Base-by-base conservation (phyloP, 805 yeast species). In the Kluyveromyces nonfermentans region DNA sequence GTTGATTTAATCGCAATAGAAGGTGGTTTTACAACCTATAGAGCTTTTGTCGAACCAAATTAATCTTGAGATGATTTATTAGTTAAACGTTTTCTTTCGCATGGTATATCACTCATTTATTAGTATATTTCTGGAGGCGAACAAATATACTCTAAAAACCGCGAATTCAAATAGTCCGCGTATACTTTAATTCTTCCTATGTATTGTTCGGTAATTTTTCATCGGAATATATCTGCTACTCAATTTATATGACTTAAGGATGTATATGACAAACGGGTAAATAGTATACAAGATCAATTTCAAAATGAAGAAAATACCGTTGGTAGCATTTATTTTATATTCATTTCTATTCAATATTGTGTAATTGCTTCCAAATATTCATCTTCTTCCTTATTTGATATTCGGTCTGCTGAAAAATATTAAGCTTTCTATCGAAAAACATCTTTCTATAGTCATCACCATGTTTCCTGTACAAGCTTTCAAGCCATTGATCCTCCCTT, bases 391-490 rank as follows among this genome's bases (percentile, higher is more conserved):
- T 82, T 53, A 90, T 67, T 55, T 87, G 94, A 21, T 95, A 94
- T n/a, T 80, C 80, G 48, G 85, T 74, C 62, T 85, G 87, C 67
- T 89, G 97, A 64, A 73, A 76, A 2, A 81, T 75, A 62, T 90
- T 90, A 49, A 89, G 71, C 62, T 84, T 84, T 64, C 75, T 77
- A 63, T 93, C 98, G 85, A 95, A 84, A 61, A 78, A 82, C 98
- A 93, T 93, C 54, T 80, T 85, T 38, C 74, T 81, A 60, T 80
- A 88, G 61, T 93, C 82, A 51, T 87, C 94, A 15, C 96, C 96
- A 57, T 93, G 79, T 60, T 86, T 87, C 17, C 75, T 77, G 47
- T 80, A 72, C 33, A 93, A 68, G 19, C 63, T 64, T 38, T 61
- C 64, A 35, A 85, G 62, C 95, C 96, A 87, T 30, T 74, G 82